phyloP scores from a whole-genome alignment of 192 early-diverging fungal species.

The Entomortierella beljakovae region DNA sequence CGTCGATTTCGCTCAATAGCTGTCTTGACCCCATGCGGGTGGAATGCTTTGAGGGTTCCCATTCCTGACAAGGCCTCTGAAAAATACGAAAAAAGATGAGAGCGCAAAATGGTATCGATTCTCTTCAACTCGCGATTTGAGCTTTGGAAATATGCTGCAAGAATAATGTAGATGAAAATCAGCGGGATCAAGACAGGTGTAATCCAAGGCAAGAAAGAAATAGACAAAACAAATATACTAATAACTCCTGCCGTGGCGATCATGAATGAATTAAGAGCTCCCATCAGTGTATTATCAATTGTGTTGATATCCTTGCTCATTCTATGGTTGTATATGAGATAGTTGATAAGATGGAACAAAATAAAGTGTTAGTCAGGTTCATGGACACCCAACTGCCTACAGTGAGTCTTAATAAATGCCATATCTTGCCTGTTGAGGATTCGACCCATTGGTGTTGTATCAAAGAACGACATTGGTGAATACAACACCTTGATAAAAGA shows the following conservation, averaged over 20 bases:
- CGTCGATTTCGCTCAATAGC: conserved; percentile 28
- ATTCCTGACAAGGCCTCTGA: conserved; percentile 69
- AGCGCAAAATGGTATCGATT: conserved; percentile 68
- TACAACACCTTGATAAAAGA: conserved; percentile 76
- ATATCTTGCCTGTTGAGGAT: conserved; percentile 70
- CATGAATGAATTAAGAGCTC: conserved; percentile 62
- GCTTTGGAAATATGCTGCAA: conserved; percentile 66
- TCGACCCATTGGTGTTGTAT: conserved; percentile 76
- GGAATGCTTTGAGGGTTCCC: conserved; percentile 73
- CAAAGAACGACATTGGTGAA: conserved; percentile 72
- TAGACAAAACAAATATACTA: conserved; percentile 67
- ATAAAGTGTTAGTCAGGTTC: background rate
- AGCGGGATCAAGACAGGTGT: conserved; percentile 61
- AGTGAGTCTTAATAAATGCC: background rate
- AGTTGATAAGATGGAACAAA: background rate
- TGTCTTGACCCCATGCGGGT: conserved; percentile 57
- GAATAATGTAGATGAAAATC: conserved; percentile 60
- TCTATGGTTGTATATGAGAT: no score
- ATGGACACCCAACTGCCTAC: background rate
- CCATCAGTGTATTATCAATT: conserved; percentile 72
- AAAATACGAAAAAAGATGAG: conserved; percentile 71
- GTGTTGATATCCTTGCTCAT: conserved; percentile 88
- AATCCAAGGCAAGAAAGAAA: conserved; percentile 59
- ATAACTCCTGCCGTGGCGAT: conserved; percentile 61
- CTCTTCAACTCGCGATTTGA: conserved; percentile 75